A percentile compares a stretch with the other conserved stretches of the same genome.
Evolutionary conservation across 1,284 basidiomycete genomes (phyloP).

Genomic region (Ceratobasidium sp.): DNA sequence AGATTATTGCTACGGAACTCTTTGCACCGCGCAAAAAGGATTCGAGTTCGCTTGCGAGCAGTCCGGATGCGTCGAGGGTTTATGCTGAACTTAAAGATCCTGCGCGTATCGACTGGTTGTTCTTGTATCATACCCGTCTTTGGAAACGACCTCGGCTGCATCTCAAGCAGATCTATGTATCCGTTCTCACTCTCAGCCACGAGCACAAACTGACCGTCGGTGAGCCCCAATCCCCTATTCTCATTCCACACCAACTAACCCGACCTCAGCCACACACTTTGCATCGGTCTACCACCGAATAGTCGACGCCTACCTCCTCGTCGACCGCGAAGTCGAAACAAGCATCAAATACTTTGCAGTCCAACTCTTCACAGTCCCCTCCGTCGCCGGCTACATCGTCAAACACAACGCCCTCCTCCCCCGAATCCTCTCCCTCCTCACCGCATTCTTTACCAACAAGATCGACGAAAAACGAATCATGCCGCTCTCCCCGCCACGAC

Average conservation of each 20-base stretch:
- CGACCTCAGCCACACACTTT: conserved; percentile 78
- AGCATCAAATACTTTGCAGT: conserved; percentile 93
- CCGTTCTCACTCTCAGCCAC: conserved; percentile 77
- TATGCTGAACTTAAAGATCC: conserved; percentile 68
- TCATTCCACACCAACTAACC: conserved; percentile 44
- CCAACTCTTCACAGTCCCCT: conserved; percentile 90
- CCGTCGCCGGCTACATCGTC: conserved; percentile 82
- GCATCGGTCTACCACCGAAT: conserved; percentile 87
- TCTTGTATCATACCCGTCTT: conserved; percentile 81
- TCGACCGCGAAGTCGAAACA: conserved; percentile 92
- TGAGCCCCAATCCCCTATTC: conserved; percentile 56
- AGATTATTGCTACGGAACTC: conserved; percentile 80
- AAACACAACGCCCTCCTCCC: conserved; percentile 79
- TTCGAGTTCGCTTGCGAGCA: conserved; percentile 56
- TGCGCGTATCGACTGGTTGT: conserved; percentile 77
- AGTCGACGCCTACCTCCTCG: conserved; percentile 89
- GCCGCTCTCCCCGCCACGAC: conserved; percentile 58
- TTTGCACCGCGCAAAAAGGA: conserved; percentile 71
- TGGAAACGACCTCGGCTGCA: conserved; percentile 88
- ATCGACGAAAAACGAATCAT: conserved; percentile 75
- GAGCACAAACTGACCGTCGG: conserved; percentile 84
- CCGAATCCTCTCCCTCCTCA: conserved; percentile 83
- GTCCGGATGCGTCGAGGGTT: conserved; percentile 59
- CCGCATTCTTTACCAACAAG: conserved; percentile 90
- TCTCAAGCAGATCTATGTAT: conserved; percentile 86